phyloP scores from a whole-genome alignment of 179 eudicot genomes.

The Beta lomatogona region DNA sequence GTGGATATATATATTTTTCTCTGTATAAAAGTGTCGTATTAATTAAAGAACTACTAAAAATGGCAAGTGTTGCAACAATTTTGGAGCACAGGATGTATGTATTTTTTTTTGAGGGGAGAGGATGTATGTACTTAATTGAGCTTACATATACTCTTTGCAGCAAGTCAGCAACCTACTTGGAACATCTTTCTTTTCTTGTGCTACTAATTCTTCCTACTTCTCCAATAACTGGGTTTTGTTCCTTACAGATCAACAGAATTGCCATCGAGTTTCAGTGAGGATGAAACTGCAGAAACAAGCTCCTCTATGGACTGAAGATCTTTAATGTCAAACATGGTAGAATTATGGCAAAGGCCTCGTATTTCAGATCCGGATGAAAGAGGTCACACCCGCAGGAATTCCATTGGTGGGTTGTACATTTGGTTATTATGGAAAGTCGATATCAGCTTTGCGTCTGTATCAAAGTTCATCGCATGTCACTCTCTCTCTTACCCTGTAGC shows the following conservation, averaged over 20 bases:
- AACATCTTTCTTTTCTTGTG: background rate
- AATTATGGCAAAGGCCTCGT: background rate
- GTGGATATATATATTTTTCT: no score
- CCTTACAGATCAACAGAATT: constrained; percentile 55
- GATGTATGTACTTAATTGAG: background rate
- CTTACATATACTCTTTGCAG: background rate
- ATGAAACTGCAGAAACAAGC: constrained; percentile 79
- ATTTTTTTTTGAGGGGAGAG: no score
- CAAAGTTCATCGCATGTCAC: background rate
- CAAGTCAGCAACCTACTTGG: background rate
- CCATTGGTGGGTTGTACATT: constrained; percentile 29
- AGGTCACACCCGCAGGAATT: constrained; percentile 6
- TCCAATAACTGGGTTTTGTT: background rate
- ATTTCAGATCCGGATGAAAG: background rate
- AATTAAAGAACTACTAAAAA: no score
- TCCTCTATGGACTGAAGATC: constrained; percentile 59
- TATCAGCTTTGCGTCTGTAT: background rate
- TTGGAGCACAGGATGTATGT: background rate
- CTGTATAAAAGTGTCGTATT: no score
- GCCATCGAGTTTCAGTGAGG: constrained; percentile 86
- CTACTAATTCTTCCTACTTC: no score
- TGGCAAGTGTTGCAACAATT: no score
- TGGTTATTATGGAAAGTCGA: constrained; percentile 14
- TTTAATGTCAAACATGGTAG: background rate
- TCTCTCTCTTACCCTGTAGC: constrained; percentile 7